A percentile compares a stretch with the other conserved stretches of the same genome.
Conservation (phyloP, 2,329 filamentous ascomycete genomes). For the Botrytis fabae region DNA sequence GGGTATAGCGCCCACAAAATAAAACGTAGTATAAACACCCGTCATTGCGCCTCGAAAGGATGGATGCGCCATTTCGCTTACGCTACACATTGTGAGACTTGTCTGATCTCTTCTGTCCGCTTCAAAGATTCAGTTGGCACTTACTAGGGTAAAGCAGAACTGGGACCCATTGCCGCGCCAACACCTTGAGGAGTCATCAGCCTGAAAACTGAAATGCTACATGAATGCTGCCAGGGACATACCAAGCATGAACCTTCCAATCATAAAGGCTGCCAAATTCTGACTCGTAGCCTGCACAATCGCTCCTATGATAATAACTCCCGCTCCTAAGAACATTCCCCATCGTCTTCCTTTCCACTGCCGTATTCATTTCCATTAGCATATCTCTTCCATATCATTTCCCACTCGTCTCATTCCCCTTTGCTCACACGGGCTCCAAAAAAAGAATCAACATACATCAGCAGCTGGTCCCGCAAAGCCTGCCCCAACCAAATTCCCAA, state of each 20-base stretch:
- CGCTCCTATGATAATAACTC: conserved; percentile 27
- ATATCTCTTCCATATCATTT: not conserved
- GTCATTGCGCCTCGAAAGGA: conserved; percentile 46
- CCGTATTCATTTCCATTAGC: not conserved
- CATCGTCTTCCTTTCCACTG: conserved; percentile 25
- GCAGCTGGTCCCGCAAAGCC: conserved; percentile 12
- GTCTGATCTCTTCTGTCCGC: too few relatives aligned
- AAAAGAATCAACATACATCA: conserved; percentile 13
- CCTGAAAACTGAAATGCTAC: not conserved
- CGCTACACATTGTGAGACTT: conserved; percentile 40
- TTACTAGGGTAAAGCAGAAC: conserved; percentile 20
- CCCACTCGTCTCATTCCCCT: too few relatives aligned
- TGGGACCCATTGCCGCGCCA: conserved; percentile 22
- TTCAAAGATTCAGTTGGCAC: conserved; percentile 34
- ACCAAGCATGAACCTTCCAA: conserved; percentile 58
- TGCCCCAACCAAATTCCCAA: conserved; percentile 22
- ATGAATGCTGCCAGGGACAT: conserved; percentile 46
- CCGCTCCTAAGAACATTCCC: conserved; percentile 31
- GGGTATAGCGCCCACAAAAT: conserved; percentile 32
- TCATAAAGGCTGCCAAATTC: conserved; percentile 45
- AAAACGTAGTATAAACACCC: conserved; percentile 35
- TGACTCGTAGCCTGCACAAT: conserved; percentile 34
- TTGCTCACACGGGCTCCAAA: not conserved
- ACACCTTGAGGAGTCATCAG: conserved; percentile 33
- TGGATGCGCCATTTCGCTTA: conserved; percentile 48